Evolutionary conservation across 257 asterid genomes (phyloP).

Genomic region (Cinchona pubescens): DNA sequence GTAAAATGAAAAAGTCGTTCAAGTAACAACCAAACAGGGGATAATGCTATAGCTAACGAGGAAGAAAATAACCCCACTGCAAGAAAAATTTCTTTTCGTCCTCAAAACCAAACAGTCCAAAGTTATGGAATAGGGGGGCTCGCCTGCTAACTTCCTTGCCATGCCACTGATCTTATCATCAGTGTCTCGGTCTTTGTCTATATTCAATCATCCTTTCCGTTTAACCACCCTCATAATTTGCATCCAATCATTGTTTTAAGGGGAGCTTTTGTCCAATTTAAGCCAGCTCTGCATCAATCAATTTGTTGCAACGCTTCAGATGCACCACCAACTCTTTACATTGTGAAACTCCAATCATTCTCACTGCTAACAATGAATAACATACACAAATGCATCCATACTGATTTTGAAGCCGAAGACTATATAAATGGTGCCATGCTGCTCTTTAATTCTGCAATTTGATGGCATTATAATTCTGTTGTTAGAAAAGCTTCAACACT

Average conservation of each 20-base stretch:
- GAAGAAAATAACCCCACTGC: background rate
- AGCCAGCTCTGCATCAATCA: too few relatives aligned
- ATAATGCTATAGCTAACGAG: background rate
- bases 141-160: background rate
- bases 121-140: too few relatives aligned
- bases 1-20: background rate
- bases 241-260: background rate
- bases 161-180: conserved; percentile 14
- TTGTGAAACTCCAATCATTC: conserved; percentile 38
- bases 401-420: conserved; percentile 63
- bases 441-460: background rate
- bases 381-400: conserved; percentile 40
- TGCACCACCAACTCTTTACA: conserved; percentile 49
- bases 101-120: background rate
- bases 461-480: background rate
- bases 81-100: background rate
- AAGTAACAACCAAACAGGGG: too few relatives aligned
- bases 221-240: background rate
- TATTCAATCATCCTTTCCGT: background rate
- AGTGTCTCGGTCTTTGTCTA: background rate
- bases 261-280: background rate
- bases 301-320: conserved; percentile 32
- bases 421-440: conserved; percentile 54
- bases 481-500: background rate
- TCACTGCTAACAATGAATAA: conserved; percentile 45